A percentile compares a stretch with the other conserved stretches of the same genome.
Evolutionary conservation across 2,329 filamentous ascomycete genomes (phyloP).

Genomic region (Cladophialophora exuberans): DNA sequence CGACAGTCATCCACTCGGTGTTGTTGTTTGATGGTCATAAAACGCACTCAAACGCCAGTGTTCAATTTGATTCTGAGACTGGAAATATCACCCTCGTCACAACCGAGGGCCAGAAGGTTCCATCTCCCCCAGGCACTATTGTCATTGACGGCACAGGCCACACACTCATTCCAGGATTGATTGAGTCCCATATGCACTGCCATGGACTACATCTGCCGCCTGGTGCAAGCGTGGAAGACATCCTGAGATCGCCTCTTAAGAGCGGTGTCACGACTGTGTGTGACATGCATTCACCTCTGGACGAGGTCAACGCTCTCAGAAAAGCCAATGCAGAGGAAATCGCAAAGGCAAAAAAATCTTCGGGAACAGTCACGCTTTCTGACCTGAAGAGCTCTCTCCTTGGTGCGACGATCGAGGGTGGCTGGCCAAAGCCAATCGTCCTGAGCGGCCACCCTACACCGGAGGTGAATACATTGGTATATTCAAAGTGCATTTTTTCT

Average conservation of each 20-base stretch:
- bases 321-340: slow-evolving; percentile 25
- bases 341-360: slow-evolving; percentile 19
- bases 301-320: slow-evolving; percentile 21
- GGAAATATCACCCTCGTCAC: slow-evolving; percentile 31
- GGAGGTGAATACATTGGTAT: slow-evolving; percentile 27
- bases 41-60: slow-evolving; percentile 24
- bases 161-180: slow-evolving; percentile 33
- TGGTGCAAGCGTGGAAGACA: slow-evolving; percentile 21
- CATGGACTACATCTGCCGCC: slow-evolving; percentile 27
- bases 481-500: too few species aligned
- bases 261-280: slow-evolving; percentile 33
- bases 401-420: slow-evolving; percentile 55
- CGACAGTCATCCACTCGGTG: slow-evolving; percentile 29
- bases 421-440: slow-evolving; percentile 51
- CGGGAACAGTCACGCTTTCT: slow-evolving; percentile 27
- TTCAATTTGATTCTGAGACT: slow-evolving; percentile 28
- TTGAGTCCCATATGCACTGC: slow-evolving; percentile 33
- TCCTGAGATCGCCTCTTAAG: slow-evolving; percentile 28
- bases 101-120: slow-evolving; percentile 9
- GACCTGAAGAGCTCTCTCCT: slow-evolving; percentile 55
- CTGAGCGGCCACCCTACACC: slow-evolving; percentile 35
- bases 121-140: slow-evolving; percentile 22
- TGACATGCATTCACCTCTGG: slow-evolving; percentile 33
- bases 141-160: slow-evolving; percentile 32
- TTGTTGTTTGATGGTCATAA: slow-evolving; percentile 31